Conservation (phyloP, 1,284 basidiomycete genomes). For the Coniophora puteana region DNA sequence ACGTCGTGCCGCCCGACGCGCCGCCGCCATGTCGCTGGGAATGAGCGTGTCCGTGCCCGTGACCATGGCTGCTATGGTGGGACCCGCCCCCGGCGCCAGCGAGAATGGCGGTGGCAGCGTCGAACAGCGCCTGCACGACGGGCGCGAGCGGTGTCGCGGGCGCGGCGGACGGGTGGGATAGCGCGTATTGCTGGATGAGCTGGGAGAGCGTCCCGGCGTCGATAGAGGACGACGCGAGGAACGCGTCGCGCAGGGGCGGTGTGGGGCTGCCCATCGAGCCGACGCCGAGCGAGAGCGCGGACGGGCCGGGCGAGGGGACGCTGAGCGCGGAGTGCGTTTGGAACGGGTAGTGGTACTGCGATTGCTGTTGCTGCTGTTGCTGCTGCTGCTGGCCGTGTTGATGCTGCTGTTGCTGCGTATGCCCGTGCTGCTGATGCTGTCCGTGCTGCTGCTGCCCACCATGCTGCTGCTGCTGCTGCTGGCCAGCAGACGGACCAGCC, state of each 20-base stretch:
- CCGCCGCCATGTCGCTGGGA: background rate
- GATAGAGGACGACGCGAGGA: conserved; percentile 34
- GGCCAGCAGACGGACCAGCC: too few species aligned
- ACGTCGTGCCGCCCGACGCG: conserved; percentile 9
- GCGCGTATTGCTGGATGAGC: conserved; percentile 44
- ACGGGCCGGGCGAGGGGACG: conserved; percentile 18
- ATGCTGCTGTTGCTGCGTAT: too few species aligned
- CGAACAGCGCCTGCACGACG: conserved; percentile 47
- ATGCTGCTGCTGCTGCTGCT: conserved; percentile 15
- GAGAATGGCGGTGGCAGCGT: conserved; percentile 34
- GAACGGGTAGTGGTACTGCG: conserved; percentile 7
- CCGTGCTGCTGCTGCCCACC: too few species aligned
- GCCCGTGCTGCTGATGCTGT: conserved; percentile 17
- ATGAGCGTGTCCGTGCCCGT: conserved; percentile 15
- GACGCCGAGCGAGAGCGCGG: conserved; percentile 29
- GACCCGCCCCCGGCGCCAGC: too few species aligned
- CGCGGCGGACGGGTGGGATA: conserved; percentile 41
- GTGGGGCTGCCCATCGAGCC: too few species aligned
- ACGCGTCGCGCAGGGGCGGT: conserved; percentile 42
- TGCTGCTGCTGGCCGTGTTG: conserved; percentile 17
- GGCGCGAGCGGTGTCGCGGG: conserved; percentile 39
- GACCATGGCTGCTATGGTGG: conserved; percentile 30
- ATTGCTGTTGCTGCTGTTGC: conserved; percentile 7
- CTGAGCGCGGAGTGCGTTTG: conserved; percentile 15
- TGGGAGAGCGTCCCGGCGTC: conserved; percentile 44